Percentiles rank a stretch among this genome's conserved stretches.
These are phyloP conservation scores for Thymus mandschuricus DNA, from an alignment of 257 asterid genomes.

Conservation along the genomic window DNA sequence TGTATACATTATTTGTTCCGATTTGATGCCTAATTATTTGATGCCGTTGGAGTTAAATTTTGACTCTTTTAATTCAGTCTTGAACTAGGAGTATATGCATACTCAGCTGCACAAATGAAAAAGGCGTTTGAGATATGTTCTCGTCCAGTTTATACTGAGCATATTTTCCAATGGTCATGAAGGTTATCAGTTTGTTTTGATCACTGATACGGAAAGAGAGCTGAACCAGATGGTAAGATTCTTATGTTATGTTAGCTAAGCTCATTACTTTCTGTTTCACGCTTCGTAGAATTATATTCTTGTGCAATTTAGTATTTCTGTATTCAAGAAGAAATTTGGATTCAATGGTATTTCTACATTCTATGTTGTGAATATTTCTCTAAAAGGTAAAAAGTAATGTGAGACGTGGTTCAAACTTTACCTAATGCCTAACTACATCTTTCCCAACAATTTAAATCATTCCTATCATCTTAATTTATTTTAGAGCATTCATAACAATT, in stretches of 20 bases:
- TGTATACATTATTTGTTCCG: neutral
- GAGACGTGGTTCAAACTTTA: neutral
- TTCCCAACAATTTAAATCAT: neutral
- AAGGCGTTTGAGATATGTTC: slow-evolving; percentile 84
- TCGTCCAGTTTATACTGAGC: slow-evolving; percentile 8
- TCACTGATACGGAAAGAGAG: slow-evolving; percentile 97
- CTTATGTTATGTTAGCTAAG: neutral
- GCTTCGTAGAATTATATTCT: neutral
- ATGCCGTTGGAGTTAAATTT: slow-evolving; percentile 10
- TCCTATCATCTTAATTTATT: too few relatives aligned
- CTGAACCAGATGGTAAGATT: slow-evolving; percentile 80
- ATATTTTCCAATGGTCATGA: slow-evolving; percentile 97
- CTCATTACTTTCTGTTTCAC: slow-evolving; percentile 2
- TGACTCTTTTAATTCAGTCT: slow-evolving; percentile 53
- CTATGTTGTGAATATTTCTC: neutral
- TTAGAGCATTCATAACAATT: too few relatives aligned
- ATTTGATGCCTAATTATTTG: too few relatives aligned
- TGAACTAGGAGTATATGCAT: slow-evolving; percentile 71
- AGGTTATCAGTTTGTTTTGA: slow-evolving; percentile 91
- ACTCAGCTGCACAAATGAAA: slow-evolving; percentile 90
- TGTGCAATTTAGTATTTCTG: neutral
- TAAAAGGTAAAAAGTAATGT: too few relatives aligned
- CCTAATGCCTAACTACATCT: neutral
- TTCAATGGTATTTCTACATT: slow-evolving; percentile 63
- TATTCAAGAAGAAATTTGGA: slow-evolving; percentile 87